Base-by-base conservation (phyloP, 1,139 yeast species). In the Saccharomyces hybrid region DNA sequence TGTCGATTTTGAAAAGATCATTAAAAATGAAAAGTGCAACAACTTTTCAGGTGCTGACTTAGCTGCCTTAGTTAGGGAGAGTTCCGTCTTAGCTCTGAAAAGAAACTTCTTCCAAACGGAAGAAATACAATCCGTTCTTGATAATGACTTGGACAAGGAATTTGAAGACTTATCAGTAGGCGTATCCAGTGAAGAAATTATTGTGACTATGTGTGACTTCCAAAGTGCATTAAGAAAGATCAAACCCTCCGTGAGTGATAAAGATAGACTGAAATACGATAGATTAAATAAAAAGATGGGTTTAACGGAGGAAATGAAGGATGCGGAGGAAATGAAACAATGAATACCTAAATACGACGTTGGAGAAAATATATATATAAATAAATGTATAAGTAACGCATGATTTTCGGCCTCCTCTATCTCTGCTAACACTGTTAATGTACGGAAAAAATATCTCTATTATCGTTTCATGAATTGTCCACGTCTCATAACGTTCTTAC, bases 41-140 rank as follows among this genome's bases (percentile, higher is more conserved):
- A 91, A 90, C 73, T 93, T 89, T 68, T 86, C 96, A 8, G 99
- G 99, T 68, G 99, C 99, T 0, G 99, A 93, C 76, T 76, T 93
- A 56, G 90, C 96, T 0, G 89, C 97, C 1, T 74, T 93, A 56
- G 93, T 88, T 0, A 78, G 97, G 64, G 99, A 93, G 68, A 96
- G 99, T 7, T 93, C 97, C 59, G 95, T 91, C 2, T 73, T 81
- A 52, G 96, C 98, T 0, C 78, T 93, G 70, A 88, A 89, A 69
- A 72, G 82, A 67, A 82, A 81, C 56, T 84, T 88, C 61, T 83
- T 84, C 71, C 72, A 69, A 49, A 70, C 73, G 27, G 73, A 73
- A 57, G 70, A 67, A 50, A 62, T 66, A 9, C 66, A 66, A 7
- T 59, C 69, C 6, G 68, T 62, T 9, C 61, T 76, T 53, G 74